phyloP scores from a whole-genome alignment of 2,329 filamentous ascomycete species.

The Paramyrothecium sp. region DNA sequence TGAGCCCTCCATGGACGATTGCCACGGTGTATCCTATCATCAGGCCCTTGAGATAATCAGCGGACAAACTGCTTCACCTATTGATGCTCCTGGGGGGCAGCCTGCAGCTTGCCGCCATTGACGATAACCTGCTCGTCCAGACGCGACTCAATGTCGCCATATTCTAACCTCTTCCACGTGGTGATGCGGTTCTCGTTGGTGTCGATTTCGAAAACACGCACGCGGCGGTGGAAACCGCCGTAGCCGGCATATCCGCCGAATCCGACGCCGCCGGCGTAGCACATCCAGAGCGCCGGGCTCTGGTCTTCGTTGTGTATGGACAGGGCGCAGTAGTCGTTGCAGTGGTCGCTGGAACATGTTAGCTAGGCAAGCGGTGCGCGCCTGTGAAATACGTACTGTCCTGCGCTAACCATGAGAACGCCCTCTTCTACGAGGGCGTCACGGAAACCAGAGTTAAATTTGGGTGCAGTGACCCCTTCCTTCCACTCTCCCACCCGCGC shows the following conservation, averaged over 20 bases:
- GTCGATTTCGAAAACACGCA: conserved; percentile 90
- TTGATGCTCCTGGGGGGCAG: too few relatives aligned
- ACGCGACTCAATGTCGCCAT: conserved; percentile 50
- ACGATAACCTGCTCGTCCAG: conserved; percentile 67
- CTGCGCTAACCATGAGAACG: conserved; percentile 83
- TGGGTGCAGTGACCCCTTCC: conserved; percentile 83
- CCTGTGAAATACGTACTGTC: conserved; percentile 64
- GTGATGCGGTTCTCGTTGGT: conserved; percentile 84
- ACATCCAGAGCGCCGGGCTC: conserved; percentile 90
- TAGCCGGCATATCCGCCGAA: conserved; percentile 97
- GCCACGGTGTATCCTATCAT: too few relatives aligned
- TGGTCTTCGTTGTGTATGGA: conserved; percentile 42
- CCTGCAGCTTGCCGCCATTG: conserved; percentile 49
- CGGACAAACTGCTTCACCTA: too few relatives aligned
- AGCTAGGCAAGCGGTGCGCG: conserved; percentile 9
- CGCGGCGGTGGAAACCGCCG: conserved; percentile 75
- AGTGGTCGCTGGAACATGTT: conserved; percentile 69
- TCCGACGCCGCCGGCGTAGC: conserved; percentile 87
- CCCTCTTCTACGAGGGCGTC: conserved; percentile 85
- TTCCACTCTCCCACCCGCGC: conserved; percentile 67
- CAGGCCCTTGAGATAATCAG: too few relatives aligned
- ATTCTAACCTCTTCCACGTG: conserved; percentile 89
- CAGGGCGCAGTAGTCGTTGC: conserved; percentile 92
- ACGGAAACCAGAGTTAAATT: conserved; percentile 89
- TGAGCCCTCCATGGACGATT: too few relatives aligned